These are phyloP conservation scores for Papiliotrema flavescens DNA, from an alignment of 1,284 basidiomycete genomes.

Conservation along the genomic window DNA sequence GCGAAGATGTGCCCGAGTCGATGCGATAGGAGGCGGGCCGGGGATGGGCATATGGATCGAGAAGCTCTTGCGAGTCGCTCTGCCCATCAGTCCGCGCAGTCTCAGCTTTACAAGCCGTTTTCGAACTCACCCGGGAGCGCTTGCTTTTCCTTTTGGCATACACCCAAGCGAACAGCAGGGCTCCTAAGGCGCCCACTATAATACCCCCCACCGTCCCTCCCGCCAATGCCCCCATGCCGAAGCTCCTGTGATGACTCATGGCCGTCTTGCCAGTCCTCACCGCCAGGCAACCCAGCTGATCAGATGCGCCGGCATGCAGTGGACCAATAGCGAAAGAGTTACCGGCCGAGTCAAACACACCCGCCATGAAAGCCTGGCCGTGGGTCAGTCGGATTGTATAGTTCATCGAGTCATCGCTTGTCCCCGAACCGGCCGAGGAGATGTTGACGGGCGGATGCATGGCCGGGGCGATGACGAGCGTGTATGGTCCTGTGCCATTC, in stretches of 20 bases:
- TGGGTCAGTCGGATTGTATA: slow-evolving; percentile 32
- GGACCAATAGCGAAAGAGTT: slow-evolving; percentile 30
- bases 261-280: slow-evolving; percentile 17
- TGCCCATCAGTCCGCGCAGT: background rate
- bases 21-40: slow-evolving; percentile 14
- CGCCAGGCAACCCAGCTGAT: slow-evolving; percentile 21
- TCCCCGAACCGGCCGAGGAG: slow-evolving; percentile 8
- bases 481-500: slow-evolving; percentile 32
- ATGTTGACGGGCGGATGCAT: slow-evolving; percentile 34
- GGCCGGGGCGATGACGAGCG: slow-evolving; percentile 31
- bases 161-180: slow-evolving; percentile 3
- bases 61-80: background rate
- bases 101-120: too few species aligned
- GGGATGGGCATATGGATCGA: slow-evolving; percentile 15
- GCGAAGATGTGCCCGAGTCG: slow-evolving; percentile 4
- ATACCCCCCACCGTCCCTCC: slow-evolving; percentile 23
- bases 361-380: slow-evolving; percentile 31
- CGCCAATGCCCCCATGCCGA: slow-evolving; percentile 13
- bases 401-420: slow-evolving; percentile 17
- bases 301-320: slow-evolving; percentile 22
- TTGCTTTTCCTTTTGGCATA: background rate
- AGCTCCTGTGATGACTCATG: background rate
- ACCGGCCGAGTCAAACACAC: slow-evolving; percentile 23
- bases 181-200: slow-evolving; percentile 18
- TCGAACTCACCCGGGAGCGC: background rate